A percentile compares a stretch with the other conserved stretches of the same genome.
Evolutionary conservation across 2,329 filamentous ascomycete genomes (phyloP).

Genomic region (Phaeosphaeriaceae sp.): DNA sequence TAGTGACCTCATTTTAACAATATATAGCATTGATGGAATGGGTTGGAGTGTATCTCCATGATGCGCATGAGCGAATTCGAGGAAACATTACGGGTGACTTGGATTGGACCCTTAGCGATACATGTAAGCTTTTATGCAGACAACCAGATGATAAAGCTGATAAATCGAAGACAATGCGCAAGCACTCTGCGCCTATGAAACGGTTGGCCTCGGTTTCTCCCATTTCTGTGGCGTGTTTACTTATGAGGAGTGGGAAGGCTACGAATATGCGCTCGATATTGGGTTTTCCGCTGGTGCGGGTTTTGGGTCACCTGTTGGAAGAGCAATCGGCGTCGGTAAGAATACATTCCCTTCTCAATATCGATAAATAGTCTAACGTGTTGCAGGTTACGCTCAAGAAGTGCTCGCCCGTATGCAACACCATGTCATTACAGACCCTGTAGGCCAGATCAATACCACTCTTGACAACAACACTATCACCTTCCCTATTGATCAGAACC

Average conservation of each 20-base stretch:
- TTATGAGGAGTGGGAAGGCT: constrained; percentile 75
- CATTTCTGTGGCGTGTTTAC: constrained; percentile 77
- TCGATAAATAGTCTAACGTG: constrained; percentile 4
- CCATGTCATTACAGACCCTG: constrained; percentile 57
- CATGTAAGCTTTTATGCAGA: constrained; percentile 37
- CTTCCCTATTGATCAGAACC: constrained; percentile 74
- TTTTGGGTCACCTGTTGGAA: constrained; percentile 69
- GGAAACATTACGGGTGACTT: constrained; percentile 53
- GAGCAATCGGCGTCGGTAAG: constrained; percentile 72
- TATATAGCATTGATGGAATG: constrained; percentile 63
- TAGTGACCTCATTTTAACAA: constrained; percentile 10
- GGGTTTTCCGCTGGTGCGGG: constrained; percentile 66
- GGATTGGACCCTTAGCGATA: constrained; percentile 44
- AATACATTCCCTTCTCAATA: constrained; percentile 32
- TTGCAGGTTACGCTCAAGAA: constrained; percentile 65
- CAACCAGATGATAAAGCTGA: constrained; percentile 27
- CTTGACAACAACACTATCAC: constrained; percentile 71
- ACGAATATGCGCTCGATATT: constrained; percentile 74
- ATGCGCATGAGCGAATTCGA: constrained; percentile 67
- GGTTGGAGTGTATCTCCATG: constrained; percentile 68
- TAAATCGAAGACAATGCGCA: constrained; percentile 66
- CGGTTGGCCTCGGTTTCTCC: constrained; percentile 76
- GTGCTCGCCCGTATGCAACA: constrained; percentile 73
- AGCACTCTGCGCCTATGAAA: constrained; percentile 78
- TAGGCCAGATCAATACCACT: constrained; percentile 66